A percentile compares a stretch with the other conserved stretches of the same genome.
Evolutionary conservation across 2,329 filamentous ascomycete species (phyloP).

Genomic region (Pseudodiploospora longispora): DNA sequence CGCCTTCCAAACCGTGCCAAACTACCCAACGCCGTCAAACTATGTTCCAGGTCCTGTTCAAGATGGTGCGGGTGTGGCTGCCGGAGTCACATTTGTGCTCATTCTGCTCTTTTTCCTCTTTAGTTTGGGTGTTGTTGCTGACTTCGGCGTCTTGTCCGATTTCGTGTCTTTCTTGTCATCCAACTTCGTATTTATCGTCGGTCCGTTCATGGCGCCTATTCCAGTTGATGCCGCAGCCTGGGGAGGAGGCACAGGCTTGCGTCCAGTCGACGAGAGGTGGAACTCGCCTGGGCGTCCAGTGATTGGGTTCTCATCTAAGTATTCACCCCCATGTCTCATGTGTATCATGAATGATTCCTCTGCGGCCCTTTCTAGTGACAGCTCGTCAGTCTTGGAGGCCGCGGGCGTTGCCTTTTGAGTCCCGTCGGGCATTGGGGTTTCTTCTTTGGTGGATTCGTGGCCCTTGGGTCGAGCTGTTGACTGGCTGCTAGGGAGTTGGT

Average conservation of each 20-base stretch:
- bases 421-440: constrained; percentile 40
- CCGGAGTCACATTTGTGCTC: constrained; percentile 23
- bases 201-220: constrained; percentile 27
- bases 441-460: constrained; percentile 34
- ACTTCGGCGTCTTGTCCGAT: constrained; percentile 35
- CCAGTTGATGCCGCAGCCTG: constrained; percentile 21
- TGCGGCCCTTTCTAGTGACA: constrained; percentile 38
- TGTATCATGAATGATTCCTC: constrained; percentile 52
- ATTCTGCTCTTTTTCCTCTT: constrained; percentile 43
- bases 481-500: constrained; percentile 31
- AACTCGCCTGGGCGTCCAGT: constrained; percentile 59
- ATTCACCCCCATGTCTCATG: constrained; percentile 53
- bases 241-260: constrained; percentile 33
- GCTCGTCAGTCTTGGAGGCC: constrained; percentile 29
- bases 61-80: constrained; percentile 19
- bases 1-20: background rate
- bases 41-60: background rate
- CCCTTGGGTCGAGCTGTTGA: constrained; percentile 17
- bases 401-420: constrained; percentile 19
- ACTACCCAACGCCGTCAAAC: background rate
- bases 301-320: constrained; percentile 61
- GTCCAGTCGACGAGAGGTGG: constrained; percentile 53
- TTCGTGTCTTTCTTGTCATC: constrained; percentile 40
- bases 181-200: constrained; percentile 33
- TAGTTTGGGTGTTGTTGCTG: constrained; percentile 32